Percentiles rank a stretch among this genome's conserved stretches.
Evolutionary conservation across 2,329 filamentous ascomycete species (phyloP).

Genomic region (Exserohilum turcica): DNA sequence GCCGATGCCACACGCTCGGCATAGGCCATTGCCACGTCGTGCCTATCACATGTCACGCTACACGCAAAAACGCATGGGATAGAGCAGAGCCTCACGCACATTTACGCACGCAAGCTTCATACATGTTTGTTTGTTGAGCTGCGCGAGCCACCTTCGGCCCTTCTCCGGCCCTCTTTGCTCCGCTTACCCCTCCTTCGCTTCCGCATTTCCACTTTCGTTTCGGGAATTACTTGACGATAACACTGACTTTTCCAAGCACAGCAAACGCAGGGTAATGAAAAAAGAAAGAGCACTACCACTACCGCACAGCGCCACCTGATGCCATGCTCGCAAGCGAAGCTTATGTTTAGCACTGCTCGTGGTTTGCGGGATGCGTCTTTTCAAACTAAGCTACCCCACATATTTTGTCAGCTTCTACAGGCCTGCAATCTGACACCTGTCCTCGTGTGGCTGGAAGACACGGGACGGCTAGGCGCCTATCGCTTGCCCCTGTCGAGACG

Average conservation of each 20-base stretch:
- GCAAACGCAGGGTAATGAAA: constrained; percentile 7
- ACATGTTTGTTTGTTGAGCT: constrained; percentile 18
- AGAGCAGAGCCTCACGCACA: constrained; percentile 14
- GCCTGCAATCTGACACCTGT: constrained; percentile 13
- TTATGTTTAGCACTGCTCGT: background rate
- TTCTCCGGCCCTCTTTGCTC: constrained; percentile 16
- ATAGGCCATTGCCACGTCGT: constrained; percentile 4
- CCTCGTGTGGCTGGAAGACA: constrained; percentile 11
- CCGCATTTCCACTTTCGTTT: constrained; percentile 3
- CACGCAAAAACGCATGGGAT: constrained; percentile 1
- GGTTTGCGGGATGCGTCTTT: background rate
- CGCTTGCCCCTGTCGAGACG: constrained; percentile 4
- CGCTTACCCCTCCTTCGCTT: constrained; percentile 19
- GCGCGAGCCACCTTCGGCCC: constrained; percentile 12
- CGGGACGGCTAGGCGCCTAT: constrained; percentile 12
- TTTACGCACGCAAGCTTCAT: constrained; percentile 4
- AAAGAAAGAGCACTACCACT: background rate
- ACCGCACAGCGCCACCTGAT: constrained; percentile 4
- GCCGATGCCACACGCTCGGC: constrained; percentile 13
- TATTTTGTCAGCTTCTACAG: constrained; percentile 10
- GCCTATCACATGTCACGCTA: constrained; percentile 10
- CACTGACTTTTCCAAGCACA: background rate
- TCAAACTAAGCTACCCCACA: constrained; percentile 7
- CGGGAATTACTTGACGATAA: constrained; percentile 12
- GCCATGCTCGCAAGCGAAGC: constrained; percentile 4